Percentiles rank a stretch among this genome's conserved stretches.
These are phyloP conservation scores for Neurospora discreta DNA, from an alignment of 495 filamentous ascomycete species.

Conservation along the genomic window DNA sequence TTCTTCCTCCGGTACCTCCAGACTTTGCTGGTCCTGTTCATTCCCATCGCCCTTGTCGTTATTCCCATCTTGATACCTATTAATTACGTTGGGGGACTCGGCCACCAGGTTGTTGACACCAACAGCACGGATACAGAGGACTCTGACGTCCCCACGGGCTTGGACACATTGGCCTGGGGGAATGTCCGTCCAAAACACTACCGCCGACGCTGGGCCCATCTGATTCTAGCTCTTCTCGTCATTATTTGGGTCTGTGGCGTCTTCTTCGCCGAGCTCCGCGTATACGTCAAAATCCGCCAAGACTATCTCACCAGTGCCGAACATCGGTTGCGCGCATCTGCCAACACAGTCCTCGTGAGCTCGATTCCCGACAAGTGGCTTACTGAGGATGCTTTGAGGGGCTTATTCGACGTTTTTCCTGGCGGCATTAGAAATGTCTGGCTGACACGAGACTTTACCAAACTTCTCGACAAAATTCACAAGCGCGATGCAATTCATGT, in stretches of 20 bases:
- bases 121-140: constrained; percentile 1
- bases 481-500: constrained; percentile 59
- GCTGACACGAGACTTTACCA: constrained; percentile 87
- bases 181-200: constrained; percentile 66
- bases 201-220: constrained; percentile 78
- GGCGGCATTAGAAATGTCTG: constrained; percentile 94
- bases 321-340: constrained; percentile 88
- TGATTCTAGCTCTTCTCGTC: constrained; percentile 68
- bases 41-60: constrained; percentile 66
- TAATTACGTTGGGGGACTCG: constrained; percentile 65
- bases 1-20: constrained; percentile 94
- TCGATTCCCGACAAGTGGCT: constrained; percentile 87
- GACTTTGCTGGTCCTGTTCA: constrained; percentile 85
- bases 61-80: constrained; percentile 80
- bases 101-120: constrained; percentile 23
- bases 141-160: constrained; percentile 34
- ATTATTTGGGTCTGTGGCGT: constrained; percentile 78
- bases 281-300: constrained; percentile 91
- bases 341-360: constrained; percentile 87
- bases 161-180: constrained; percentile 82
- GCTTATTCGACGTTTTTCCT: constrained; percentile 93
- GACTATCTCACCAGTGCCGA: constrained; percentile 92
- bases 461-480: constrained; percentile 78
- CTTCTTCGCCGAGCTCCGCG: constrained; percentile 75
- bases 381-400: constrained; percentile 62